Evolutionary conservation across 176 grass and related monocot species (phyloP), one percentile per base, ranked within the genome.

Genomic region (Puya raimondii): DNA sequence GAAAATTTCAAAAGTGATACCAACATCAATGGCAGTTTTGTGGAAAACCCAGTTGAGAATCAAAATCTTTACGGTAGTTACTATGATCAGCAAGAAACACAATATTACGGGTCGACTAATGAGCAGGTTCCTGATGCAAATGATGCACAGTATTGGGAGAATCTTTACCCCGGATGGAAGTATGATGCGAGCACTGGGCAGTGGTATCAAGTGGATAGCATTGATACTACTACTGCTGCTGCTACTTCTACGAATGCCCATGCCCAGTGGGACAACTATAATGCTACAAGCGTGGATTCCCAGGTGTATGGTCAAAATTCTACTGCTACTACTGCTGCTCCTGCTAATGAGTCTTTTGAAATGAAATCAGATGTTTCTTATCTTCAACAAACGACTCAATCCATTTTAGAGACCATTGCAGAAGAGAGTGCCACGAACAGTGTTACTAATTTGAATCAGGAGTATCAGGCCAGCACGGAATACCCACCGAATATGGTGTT

Each of bases 401-500:
- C 85, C 15, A 70, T 63, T 12, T 84, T 99, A 49, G 87, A 88
- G 74, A 78, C 95, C 2, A 93, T 94, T 49, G 82, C 80, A 1
- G 90, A 99, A 78, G 90, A 88, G 77, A 57, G 65, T 61, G 33
- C 71, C 13, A 20, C 69, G 11, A 74, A 48, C 1, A 69, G 18
- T 29, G 77, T 12, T 56, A 70, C 67, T 6, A 72, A 73, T 49
- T 89, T 74, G 84, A 84, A 72, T 18, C 80, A 75, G 53, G 74
- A 47, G 33, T 42, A 42, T 7, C 33, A 42, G 2, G 51, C 5
- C 1, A 33, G 16, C 54, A 64, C 23, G 0, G 87, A 91, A 17
- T 99, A 88, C 80, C 95, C 95, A 26, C 51, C 87, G 4, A 99
- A 99, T 81, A 91, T 99, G 85, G 57, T 91, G 18, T 99, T 99